A percentile compares a stretch with the other conserved stretches of the same genome.
These are phyloP conservation scores for Metarhizium rileyi DNA, from an alignment of 2,329 filamentous ascomycete genomes.

Conservation along the genomic window DNA sequence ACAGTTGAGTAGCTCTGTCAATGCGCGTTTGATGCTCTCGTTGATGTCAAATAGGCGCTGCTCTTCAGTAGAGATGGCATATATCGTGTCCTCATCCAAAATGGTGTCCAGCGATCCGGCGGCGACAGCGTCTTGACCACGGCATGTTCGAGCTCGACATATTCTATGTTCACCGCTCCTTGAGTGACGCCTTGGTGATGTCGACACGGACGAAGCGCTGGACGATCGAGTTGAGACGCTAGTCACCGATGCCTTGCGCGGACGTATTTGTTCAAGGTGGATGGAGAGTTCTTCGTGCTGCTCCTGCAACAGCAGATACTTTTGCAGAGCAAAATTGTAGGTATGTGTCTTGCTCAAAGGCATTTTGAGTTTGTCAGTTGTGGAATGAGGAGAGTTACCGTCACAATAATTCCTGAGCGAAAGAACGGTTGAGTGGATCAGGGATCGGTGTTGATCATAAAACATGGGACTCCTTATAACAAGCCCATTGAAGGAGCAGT, in stretches of 20 bases:
- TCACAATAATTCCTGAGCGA: not conserved
- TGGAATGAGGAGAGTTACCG: not conserved
- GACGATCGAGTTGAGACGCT: constrained; percentile 33
- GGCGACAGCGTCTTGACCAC: constrained; percentile 21
- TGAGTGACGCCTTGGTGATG: constrained; percentile 37
- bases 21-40: constrained; percentile 50
- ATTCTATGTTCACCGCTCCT: constrained; percentile 19
- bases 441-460: not conserved
- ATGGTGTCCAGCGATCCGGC: constrained; percentile 28
- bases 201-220: constrained; percentile 48
- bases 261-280: constrained; percentile 42
- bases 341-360: constrained; percentile 16
- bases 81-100: constrained; percentile 36
- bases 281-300: constrained; percentile 43
- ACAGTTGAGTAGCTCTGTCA: constrained; percentile 54
- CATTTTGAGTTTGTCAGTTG: constrained; percentile 18
- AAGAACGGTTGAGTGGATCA: not conserved
- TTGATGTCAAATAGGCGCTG: constrained; percentile 46
- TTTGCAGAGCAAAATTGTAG: constrained; percentile 40
- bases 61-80: constrained; percentile 42
- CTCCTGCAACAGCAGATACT: constrained; percentile 43
- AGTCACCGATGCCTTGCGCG: constrained; percentile 23
- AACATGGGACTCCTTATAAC: not conserved
- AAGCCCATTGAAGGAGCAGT: not conserved
- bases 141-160: constrained; percentile 19